These are phyloP conservation scores for Penicillium nordicum DNA, from an alignment of 2,329 filamentous ascomycete species.

Conservation along the genomic window DNA sequence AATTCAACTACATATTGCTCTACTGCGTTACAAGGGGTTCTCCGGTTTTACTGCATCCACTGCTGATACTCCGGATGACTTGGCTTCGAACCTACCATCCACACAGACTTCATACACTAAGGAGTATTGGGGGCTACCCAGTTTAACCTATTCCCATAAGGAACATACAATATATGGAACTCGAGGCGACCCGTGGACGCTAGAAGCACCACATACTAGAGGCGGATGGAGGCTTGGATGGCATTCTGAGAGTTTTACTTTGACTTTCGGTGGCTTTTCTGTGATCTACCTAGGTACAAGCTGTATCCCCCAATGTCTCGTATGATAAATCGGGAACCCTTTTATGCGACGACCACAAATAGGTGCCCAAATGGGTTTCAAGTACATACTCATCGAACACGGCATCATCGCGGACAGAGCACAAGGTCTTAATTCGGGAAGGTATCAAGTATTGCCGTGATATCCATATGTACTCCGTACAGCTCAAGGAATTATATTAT, in stretches of 20 bases:
- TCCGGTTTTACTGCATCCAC: not conserved
- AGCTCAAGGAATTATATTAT: not conserved
- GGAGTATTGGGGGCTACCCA: not conserved
- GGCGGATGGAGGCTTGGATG: not conserved
- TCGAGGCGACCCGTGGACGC: not conserved
- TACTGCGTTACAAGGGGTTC: not conserved
- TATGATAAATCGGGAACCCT: not conserved
- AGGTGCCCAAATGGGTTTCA: not conserved
- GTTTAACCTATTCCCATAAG: not conserved
- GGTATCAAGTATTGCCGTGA: not conserved
- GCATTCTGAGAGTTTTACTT: not conserved
- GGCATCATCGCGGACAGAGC: not conserved
- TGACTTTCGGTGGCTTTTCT: not conserved
- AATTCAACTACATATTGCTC: not conserved
- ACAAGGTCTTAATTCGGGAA: not conserved
- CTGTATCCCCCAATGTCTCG: not conserved
- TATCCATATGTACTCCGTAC: not conserved
- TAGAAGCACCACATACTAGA: not conserved
- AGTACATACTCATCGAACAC: not conserved
- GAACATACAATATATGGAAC: not conserved
- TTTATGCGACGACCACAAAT: too few relatives aligned
- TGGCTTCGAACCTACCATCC: not conserved
- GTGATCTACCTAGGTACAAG: not conserved
- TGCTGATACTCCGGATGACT: not conserved
- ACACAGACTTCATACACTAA: not conserved